Base-by-base conservation (phyloP, 352 stramenopile species). In the Phytophthora chlamydospora region DNA sequence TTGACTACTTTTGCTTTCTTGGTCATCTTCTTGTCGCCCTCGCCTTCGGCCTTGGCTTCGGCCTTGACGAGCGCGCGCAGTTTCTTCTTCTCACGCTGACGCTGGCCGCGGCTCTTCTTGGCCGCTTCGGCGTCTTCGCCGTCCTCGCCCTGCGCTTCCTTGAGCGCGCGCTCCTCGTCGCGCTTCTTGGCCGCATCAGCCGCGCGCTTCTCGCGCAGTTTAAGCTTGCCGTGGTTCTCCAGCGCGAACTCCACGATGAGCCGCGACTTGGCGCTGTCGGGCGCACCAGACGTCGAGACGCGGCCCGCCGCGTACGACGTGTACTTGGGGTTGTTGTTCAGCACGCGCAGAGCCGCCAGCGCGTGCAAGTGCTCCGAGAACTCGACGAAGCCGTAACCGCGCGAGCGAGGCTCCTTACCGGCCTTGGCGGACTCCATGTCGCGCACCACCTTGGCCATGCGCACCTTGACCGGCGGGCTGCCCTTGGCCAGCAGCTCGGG, bases 321-420 rank as follows among this genome's bases (percentile, higher is more conserved):
- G 68, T 97, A 99, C 41, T 82, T 71, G 0, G 96, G 89, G 76
- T 99, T 99, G 77, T 99, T 99, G 76, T 99, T 99, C 34, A 99
- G 68, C 50, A 96, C 75, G 19, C 97, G 89, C 35, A 99, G 77
- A 49, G 93, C 96, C n/a, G 96, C 94, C 29, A 99, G 77, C 12
- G 97, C 97, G 78, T 99, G 94, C 34, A 90, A 79, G 77, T 99
- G 97, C 71, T 98, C 79, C 10, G 82, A 84, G 69, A 99, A 99
- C 76, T 99, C 96, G n/a, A 98, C 95, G 82, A 99, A 99, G 12
- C 86, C 97, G 57, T 88, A 94, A 21, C 85, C 83, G 19, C 83
- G 76, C 27, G 85, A 94, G 19, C 67, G 62, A 21, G 63, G 62
- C 31, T 83, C 78, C 66, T 90, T 88, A 16, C 76, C 80, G 11